Percentiles rank a stretch among this genome's conserved stretches.
phyloP scores from a whole-genome alignment of 768 basidiomycete species.

The Botryobasidium botryosum region DNA sequence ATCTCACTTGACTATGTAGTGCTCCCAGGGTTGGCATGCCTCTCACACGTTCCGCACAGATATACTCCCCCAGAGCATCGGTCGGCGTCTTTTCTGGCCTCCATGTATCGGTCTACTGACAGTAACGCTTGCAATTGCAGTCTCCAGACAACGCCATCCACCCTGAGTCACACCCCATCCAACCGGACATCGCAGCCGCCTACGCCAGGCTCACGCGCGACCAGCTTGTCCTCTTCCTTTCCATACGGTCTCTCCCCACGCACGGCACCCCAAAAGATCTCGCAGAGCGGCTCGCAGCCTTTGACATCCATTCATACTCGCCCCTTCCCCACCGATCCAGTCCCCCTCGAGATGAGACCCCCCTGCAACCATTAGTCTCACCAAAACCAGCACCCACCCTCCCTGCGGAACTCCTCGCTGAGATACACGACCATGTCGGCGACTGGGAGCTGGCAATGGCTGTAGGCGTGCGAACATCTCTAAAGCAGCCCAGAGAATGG shows the following conservation, averaged over 20 bases:
- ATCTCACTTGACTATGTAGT: too few species aligned
- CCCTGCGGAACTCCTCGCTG: constrained; percentile 57
- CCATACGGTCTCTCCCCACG: background rate
- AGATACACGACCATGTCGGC: constrained; percentile 60
- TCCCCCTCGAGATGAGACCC: constrained; percentile 2
- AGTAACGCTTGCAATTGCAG: too few species aligned
- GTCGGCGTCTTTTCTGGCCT: too few species aligned
- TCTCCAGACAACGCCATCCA: too few species aligned
- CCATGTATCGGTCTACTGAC: too few species aligned
- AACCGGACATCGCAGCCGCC: constrained; percentile 1
- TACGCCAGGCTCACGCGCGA: constrained; percentile 2
- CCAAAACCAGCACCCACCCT: constrained; percentile 28
- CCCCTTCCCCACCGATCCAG: constrained; percentile 10
- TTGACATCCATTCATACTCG: constrained; percentile 54
- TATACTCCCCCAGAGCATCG: too few species aligned
- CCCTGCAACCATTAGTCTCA: constrained; percentile 12
- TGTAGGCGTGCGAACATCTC: constrained; percentile 52
- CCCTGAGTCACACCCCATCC: background rate
- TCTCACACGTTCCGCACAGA: too few species aligned
- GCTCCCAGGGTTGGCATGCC: too few species aligned
- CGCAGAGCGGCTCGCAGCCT: constrained; percentile 51
- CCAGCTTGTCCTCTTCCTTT: constrained; percentile 2
- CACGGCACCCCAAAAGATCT: constrained; percentile 27
- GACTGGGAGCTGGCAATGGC: constrained; percentile 77
- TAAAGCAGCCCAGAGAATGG: constrained; percentile 56